Percentiles rank a stretch among this genome's conserved stretches.
These are phyloP conservation scores for Haplographium delicatum DNA, from an alignment of 495 filamentous ascomycete species.

Conservation along the genomic window DNA sequence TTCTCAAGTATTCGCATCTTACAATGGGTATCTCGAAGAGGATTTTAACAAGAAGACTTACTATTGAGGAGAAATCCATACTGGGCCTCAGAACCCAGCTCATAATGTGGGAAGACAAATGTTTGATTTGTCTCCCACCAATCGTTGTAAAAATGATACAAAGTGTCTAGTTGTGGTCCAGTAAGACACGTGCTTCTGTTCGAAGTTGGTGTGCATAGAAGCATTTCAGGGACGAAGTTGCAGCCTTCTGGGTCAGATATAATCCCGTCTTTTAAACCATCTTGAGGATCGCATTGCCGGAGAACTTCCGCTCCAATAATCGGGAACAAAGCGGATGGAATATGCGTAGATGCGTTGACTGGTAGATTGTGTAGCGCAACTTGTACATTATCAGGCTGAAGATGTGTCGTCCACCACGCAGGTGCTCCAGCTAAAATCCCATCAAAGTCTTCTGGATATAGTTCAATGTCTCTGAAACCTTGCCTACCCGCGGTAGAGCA, in stretches of 20 bases:
- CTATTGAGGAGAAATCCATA: constrained; percentile 31
- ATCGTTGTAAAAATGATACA: constrained; percentile 48
- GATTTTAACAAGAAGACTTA: too few relatives aligned
- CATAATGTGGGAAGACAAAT: constrained; percentile 47
- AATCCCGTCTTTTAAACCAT: constrained; percentile 59
- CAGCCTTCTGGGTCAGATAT: constrained; percentile 58
- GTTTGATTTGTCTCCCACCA: constrained; percentile 44
- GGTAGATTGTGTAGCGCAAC: constrained; percentile 36
- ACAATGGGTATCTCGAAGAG: too few relatives aligned
- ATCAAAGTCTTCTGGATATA: constrained; percentile 55
- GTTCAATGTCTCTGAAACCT: constrained; percentile 47
- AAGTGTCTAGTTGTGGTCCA: constrained; percentile 47
- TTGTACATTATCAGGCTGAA: constrained; percentile 42
- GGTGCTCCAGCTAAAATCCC: constrained; percentile 59
- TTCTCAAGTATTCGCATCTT: too few relatives aligned
- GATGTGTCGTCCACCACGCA: constrained; percentile 45
- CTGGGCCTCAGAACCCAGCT: constrained; percentile 33
- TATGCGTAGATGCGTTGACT: constrained; percentile 40
- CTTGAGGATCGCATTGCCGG: constrained; percentile 58
- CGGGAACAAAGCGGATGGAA: constrained; percentile 44
- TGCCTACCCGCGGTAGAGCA: constrained; percentile 58
- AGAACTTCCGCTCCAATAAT: constrained; percentile 53
- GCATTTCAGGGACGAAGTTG: constrained; percentile 41
- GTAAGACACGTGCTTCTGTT: constrained; percentile 47
- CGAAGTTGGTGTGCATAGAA: constrained; percentile 42